These are phyloP conservation scores for Drechmeria coniospora DNA, from an alignment of 2,329 filamentous ascomycete genomes.

Conservation along the genomic window DNA sequence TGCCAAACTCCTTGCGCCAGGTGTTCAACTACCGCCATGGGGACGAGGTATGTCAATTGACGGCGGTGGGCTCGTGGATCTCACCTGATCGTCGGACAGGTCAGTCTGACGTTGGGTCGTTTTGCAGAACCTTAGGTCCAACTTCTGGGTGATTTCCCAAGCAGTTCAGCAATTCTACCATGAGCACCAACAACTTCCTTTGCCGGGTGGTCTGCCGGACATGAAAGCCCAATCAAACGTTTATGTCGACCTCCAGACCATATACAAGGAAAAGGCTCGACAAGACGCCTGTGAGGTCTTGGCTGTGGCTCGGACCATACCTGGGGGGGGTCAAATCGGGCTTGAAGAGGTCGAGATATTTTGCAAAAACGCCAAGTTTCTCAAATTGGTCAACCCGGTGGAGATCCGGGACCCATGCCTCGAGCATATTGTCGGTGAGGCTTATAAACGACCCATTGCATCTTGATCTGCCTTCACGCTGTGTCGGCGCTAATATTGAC, in stretches of 20 bases:
- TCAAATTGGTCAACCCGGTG: conserved; percentile 62
- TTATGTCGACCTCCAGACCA: conserved; percentile 79
- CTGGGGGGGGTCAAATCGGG: conserved; percentile 39
- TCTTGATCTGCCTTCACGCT: no score
- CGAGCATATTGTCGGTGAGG: conserved; percentile 39
- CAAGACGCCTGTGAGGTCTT: conserved; percentile 65
- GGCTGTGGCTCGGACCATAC: conserved; percentile 38
- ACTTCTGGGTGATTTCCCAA: conserved; percentile 80
- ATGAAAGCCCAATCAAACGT: conserved; percentile 92
- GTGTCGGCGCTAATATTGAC: conserved; percentile 1
- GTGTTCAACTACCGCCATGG: conserved; percentile 55
- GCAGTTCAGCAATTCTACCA: conserved; percentile 66
- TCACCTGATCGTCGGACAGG: not conserved
- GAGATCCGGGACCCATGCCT: conserved; percentile 28
- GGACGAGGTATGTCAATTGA: conserved; percentile 31
- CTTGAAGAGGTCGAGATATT: conserved; percentile 72
- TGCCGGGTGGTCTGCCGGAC: conserved; percentile 79
- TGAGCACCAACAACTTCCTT: conserved; percentile 57
- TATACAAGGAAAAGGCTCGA: conserved; percentile 82
- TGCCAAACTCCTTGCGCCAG: conserved; percentile 56
- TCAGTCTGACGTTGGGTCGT: not conserved
- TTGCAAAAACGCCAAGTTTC: conserved; percentile 88
- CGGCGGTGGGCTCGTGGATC: not conserved
- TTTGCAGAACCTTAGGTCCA: conserved; percentile 15
- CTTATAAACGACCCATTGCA: conserved; percentile 4